phyloP scores from a whole-genome alignment of 148 eudicot species.

The Camellia lanceoleosa region DNA sequence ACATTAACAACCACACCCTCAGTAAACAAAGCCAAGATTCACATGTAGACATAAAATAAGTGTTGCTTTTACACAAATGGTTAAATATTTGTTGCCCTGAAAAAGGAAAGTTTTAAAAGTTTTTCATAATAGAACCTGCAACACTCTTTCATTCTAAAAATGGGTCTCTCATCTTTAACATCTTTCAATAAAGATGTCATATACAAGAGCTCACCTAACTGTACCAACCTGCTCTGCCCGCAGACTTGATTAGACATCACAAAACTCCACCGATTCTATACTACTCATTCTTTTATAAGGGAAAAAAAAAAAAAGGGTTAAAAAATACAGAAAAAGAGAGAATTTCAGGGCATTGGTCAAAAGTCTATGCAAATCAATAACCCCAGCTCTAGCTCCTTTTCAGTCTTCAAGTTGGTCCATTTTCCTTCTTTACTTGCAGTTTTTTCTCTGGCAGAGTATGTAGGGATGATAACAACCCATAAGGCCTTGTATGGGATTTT shows the following conservation, averaged over 20 bases:
- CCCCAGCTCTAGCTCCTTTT: background rate
- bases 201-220: background rate
- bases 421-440: background rate
- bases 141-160: background rate
- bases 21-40: too few species aligned
- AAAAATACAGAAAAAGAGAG: background rate
- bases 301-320: background rate
- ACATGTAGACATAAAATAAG: too few species aligned
- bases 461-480: conserved; percentile 2
- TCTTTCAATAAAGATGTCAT: conserved; percentile 10
- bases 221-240: background rate
- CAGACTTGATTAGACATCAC: conserved; percentile 3
- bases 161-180: conserved; percentile 11
- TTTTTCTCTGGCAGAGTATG: conserved; percentile 1
- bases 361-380: background rate
- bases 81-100: background rate
- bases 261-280: background rate
- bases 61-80: too few species aligned
- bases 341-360: background rate
- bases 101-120: background rate
- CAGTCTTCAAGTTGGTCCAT: background rate
- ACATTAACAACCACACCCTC: too few species aligned
- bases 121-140: background rate
- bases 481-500: background rate
- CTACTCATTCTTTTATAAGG: background rate